Base-by-base conservation (phyloP, 345 rosid genomes). In the Camelina neglecta region DNA sequence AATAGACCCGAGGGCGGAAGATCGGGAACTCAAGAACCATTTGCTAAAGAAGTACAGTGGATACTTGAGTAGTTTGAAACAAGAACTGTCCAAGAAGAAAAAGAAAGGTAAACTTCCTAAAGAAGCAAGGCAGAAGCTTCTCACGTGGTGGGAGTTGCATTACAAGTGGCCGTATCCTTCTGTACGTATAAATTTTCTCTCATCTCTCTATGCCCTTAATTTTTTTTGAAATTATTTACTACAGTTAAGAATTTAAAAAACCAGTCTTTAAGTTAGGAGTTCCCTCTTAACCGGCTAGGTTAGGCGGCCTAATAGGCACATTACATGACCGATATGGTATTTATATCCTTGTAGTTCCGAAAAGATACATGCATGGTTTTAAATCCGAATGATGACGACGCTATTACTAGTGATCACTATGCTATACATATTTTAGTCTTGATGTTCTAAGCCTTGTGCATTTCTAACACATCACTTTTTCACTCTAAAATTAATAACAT, bases 121-220 rank as follows among this genome's bases (percentile, higher is more conserved):
- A 84, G 99, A 95, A 80, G 99, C 98, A 60, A 86, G 99, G 81
- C 97, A 95, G 84, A 95, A 92, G 87, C 89, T 95, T 59, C 97
- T 95, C 38, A 86, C 81, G 67, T 95, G 99, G 99, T 95, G 99
- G 99, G 99, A 92, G 79, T 77, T 95, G 31, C 99, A 95, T 81
- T 95, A 95, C 84, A 92, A 95, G 81, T 95, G 99, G 99, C 99
- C 99, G 5, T 95, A 95, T 80, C 99, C 99, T 67, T 92, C 99
- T 65, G 99, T 94, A 85, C 56, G 84, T 76, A 31, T 33, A 20
- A 56, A 21, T 4, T 31, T 36, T 44, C 65, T 36, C 66, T 70
- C 3, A 63, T 69, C 63, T 69, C 79, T 51, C 15, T 55, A 24
- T 60, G 62, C 62, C 2, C 57, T 60, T 13, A 18, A 0, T 8